These are phyloP conservation scores for Perilla frutescens DNA, from an alignment of 257 asterid species.

Conservation along the genomic window DNA sequence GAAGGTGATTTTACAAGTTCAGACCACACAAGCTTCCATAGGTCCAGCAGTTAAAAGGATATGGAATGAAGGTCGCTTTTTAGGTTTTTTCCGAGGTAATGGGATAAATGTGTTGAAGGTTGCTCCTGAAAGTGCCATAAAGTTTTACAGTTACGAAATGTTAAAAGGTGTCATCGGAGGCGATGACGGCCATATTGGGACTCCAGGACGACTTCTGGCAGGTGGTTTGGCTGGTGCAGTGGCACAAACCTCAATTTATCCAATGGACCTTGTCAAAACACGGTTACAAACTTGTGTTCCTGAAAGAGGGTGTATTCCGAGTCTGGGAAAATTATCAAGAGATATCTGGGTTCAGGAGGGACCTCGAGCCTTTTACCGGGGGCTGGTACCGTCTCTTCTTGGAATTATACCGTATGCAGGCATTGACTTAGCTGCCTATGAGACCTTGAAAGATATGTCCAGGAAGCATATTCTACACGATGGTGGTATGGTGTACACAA, in stretches of 20 bases:
- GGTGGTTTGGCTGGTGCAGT: conserved; percentile 99
- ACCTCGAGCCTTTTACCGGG: conserved; percentile 93
- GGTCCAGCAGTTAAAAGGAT: conserved; percentile 64
- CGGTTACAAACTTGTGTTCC: conserved; percentile 78
- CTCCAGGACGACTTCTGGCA: conserved; percentile 71
- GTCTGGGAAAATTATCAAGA: conserved; percentile 66
- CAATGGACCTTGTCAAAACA: conserved; percentile 98
- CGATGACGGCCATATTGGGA: conserved; percentile 65
- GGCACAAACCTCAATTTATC: conserved; percentile 94
- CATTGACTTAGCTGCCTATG: conserved; percentile 89
- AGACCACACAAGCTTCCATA: conserved; percentile 74
- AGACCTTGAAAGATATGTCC: conserved; percentile 87
- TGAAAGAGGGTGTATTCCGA: conserved; percentile 77
- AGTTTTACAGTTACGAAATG: conserved; percentile 83
- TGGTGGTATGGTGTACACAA: conserved; percentile 57
- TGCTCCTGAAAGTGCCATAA: conserved; percentile 99
- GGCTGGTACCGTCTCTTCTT: conserved; percentile 90
- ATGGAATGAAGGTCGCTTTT: conserved; percentile 75
- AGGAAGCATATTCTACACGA: conserved; percentile 75
- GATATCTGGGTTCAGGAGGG: conserved; percentile 93
- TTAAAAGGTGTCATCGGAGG: conserved; percentile 70
- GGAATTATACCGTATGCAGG: conserved; percentile 97
- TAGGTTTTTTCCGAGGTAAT: conserved; percentile 88
- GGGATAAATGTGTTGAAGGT: conserved; percentile 93
- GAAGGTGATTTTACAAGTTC: conserved; percentile 89